Evolutionary conservation across 2,329 filamentous ascomycete genomes (phyloP), one percentile per base, ranked within the genome.

Genomic region (Xylogone sp.): DNA sequence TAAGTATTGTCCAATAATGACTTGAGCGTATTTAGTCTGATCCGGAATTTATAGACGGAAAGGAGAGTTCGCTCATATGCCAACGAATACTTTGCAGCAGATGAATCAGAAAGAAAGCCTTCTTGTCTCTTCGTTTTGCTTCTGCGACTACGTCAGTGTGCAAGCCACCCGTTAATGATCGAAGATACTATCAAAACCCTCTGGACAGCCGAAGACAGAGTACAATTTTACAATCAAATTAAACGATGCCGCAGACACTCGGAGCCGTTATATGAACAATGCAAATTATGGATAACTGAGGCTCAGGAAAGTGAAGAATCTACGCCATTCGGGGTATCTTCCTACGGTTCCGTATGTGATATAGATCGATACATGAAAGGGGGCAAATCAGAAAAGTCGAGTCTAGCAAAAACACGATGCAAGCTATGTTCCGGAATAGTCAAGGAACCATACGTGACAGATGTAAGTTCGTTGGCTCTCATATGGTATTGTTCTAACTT

Each of bases 381-480:
- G 48, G 8, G 56, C n/a, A 18, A 18, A 16, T 39, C 34, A 39
- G n/a, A 13, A 39, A 39, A 16, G 13, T 16, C 34, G 8, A 18
- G 12, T 16, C n/a, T 39, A 16, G n/a, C 10, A 7, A 39, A 39
- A 16, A 39, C 34, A 9, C 8, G 10, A 39, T 39, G 34, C 34
- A 39, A 39, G 13, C n/a, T 39, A 16, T 39, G 34, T 16, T 55
- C 60, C 2, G 57, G 60, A 20, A 46, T 62, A 0, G 75, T 76
- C 0, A 56, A 63, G 0, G 56, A 71, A 1, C 69, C 75, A 0
- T 63, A 69, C 9, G 65, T 78, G 24, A 79, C 78, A 20, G 54
- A 60, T 47, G 34, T 39, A 39, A 9, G 34, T 39, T 16, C 8
- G n/a, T 16, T 18, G 13, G 12, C 34, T 16, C 10, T 16, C n/a